Evolutionary conservation across 352 stramenopile species (phyloP), one percentile per base, ranked within the genome.

Genomic region (Ophiocytium majus): DNA sequence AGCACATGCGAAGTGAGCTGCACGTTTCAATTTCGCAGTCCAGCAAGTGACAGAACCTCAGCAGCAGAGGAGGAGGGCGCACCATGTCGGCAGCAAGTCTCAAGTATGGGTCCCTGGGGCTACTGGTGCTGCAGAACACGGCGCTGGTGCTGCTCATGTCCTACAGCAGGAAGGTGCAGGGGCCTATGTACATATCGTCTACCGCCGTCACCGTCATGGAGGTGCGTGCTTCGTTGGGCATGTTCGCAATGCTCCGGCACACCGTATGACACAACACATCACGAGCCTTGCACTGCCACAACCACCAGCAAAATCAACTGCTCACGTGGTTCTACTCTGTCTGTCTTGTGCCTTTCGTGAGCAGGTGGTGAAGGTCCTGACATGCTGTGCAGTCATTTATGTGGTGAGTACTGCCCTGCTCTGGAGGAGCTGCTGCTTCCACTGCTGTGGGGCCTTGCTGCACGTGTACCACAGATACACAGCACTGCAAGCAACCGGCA

Each of bases 161-260:
- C 1, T 91, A 91, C 80, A 91, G 87, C 33, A 75, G 90, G 19
- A 90, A 85, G 10, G 31, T 63, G 19, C 43, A 64, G 14, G 89
- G 86, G 66, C 83, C 71, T 0, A 36, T 94, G 32, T 97, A 97
- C 84, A 83, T 95, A 34, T 90, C 92, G 63, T 95, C 92, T 1
- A 96, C 94, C 31, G 94, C 94, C 23, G 94, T 97, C n/a, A 93
- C 95, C 82, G 86, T 92, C 75, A 95, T 95, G 92, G 93, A 96
- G 88, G 83, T 94, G 49, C 89, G 84, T 32, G 19, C 57, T 23
- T 23, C n/a, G n/a, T n/a, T n/a, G n/a, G n/a, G n/a, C n/a, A n/a
- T n/a, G n/a, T n/a, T n/a, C n/a, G n/a, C n/a, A n/a, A n/a, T n/a
- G n/a, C n/a, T n/a, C n/a, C n/a, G n/a, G n/a, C n/a, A n/a, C n/a